These are phyloP conservation scores for Talaromyces sp. DNA, from an alignment of 2,329 filamentous ascomycete species.

Conservation along the genomic window DNA sequence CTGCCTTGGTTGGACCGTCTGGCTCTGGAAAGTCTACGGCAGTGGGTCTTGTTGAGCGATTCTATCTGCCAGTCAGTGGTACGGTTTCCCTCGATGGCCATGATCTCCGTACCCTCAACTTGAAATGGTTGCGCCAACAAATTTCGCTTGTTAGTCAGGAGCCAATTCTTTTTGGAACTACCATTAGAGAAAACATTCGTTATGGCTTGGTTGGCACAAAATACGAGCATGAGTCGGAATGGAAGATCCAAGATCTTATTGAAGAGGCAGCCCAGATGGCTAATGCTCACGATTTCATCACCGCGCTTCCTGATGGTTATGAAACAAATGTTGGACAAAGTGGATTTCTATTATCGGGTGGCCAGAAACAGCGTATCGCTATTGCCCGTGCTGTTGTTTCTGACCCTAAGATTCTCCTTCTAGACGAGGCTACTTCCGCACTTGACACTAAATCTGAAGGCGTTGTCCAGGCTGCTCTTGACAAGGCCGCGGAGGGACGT, in stretches of 20 bases:
- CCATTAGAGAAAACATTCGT: slow-evolving; percentile 87
- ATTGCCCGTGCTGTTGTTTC: slow-evolving; percentile 90
- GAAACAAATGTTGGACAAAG: slow-evolving; percentile 94
- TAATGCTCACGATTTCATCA: slow-evolving; percentile 93
- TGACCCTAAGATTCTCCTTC: slow-evolving; percentile 85
- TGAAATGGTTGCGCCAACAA: slow-evolving; percentile 88
- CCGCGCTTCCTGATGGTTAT: slow-evolving; percentile 79
- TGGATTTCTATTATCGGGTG: slow-evolving; percentile 88
- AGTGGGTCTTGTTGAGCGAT: slow-evolving; percentile 87
- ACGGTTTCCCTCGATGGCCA: slow-evolving; percentile 78
- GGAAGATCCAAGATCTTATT: slow-evolving; percentile 71
- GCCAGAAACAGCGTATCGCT: slow-evolving; percentile 95
- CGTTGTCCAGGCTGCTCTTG: slow-evolving; percentile 88
- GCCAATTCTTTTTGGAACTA: slow-evolving; percentile 84
- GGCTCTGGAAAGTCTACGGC: slow-evolving; percentile 95
- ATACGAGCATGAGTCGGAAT: slow-evolving; percentile 68
- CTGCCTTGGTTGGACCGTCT: slow-evolving; percentile 89
- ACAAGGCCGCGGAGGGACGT: slow-evolving; percentile 79
- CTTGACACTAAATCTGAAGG: slow-evolving; percentile 94
- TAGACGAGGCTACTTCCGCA: slow-evolving; percentile 93
- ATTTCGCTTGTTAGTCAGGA: slow-evolving; percentile 93
- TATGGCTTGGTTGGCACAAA: slow-evolving; percentile 85
- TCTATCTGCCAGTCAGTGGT: slow-evolving; percentile 87
- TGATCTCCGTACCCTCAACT: slow-evolving; percentile 78
- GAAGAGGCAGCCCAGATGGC: slow-evolving; percentile 83